Conservation (phyloP, 164 flowering plant species). For the Piper longum region DNA sequence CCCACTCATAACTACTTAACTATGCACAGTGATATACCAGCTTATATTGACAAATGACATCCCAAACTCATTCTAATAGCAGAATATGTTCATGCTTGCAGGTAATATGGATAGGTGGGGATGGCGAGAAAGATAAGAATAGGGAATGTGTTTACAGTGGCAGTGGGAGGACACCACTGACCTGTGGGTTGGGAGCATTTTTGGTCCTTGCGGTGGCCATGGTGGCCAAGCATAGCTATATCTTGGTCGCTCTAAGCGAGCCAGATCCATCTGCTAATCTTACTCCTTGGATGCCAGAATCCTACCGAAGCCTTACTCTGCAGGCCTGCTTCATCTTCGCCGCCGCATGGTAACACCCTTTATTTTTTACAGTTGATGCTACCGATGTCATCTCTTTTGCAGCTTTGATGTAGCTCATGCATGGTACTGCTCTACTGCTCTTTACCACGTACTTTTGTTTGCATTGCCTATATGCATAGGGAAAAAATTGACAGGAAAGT, state of each 20-base stretch:
- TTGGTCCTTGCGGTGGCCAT: constrained; percentile 44
- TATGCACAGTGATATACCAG: too few relatives aligned
- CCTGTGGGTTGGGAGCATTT: constrained; percentile 50
- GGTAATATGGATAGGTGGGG: constrained; percentile 38
- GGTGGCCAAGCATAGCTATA: constrained; percentile 48
- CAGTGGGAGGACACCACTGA: constrained; percentile 57
- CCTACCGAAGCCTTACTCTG: constrained; percentile 33
- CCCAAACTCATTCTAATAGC: not conserved
- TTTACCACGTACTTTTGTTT: too few relatives aligned
- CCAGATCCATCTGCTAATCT: constrained; percentile 24
- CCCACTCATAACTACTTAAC: not conserved
- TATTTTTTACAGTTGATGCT: too few relatives aligned
- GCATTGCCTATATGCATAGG: too few relatives aligned
- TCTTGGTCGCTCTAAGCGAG: constrained; percentile 49
- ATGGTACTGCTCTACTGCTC: constrained; percentile 12
- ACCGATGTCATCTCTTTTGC: too few relatives aligned
- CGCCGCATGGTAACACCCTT: constrained; percentile 38
- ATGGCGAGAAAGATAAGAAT: constrained; percentile 10
- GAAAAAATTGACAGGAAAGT: too few relatives aligned
- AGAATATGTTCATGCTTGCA: constrained; percentile 7
- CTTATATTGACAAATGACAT: not conserved
- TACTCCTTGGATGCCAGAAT: constrained; percentile 33
- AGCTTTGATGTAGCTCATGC: too few relatives aligned
- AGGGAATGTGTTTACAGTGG: constrained; percentile 53
- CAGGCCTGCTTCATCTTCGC: constrained; percentile 66